These are phyloP conservation scores for Pisolithus sp. DNA, from an alignment of 768 basidiomycete species.

Conservation along the genomic window DNA sequence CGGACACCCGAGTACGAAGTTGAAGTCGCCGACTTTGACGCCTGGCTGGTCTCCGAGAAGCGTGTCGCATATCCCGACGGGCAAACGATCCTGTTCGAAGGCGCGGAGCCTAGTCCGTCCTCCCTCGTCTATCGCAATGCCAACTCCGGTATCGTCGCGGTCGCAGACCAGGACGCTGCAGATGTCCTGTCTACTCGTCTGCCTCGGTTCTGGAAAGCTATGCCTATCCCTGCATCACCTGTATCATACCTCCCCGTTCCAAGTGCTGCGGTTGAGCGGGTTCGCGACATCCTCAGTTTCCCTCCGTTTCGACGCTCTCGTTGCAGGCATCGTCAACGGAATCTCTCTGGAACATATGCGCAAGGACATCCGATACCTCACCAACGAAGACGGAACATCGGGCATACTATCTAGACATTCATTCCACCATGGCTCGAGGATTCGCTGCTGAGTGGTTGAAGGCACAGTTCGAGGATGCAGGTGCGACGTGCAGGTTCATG, in stretches of 20 bases:
- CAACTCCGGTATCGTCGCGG: constrained; percentile 44
- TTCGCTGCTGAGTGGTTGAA: constrained; percentile 67
- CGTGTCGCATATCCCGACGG: constrained; percentile 8
- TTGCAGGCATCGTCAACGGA: constrained; percentile 63
- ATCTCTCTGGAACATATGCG: constrained; percentile 62
- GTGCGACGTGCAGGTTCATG: constrained; percentile 65
- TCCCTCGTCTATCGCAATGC: constrained; percentile 39
- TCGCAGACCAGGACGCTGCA: constrained; percentile 34
- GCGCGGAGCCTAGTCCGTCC: constrained; percentile 8
- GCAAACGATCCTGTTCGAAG: constrained; percentile 16
- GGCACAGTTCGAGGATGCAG: constrained; percentile 61
- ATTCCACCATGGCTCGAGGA: constrained; percentile 58
- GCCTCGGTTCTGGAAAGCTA: constrained; percentile 71
- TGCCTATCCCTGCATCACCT: constrained; percentile 49
- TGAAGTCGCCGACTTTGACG: constrained; percentile 35
- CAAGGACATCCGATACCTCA: constrained; percentile 73
- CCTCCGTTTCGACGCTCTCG: constrained; percentile 61
- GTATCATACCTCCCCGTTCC: constrained; percentile 52
- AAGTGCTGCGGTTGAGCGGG: constrained; percentile 42
- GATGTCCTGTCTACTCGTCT: constrained; percentile 51
- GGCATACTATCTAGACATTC: constrained; percentile 78
- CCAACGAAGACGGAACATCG: constrained; percentile 73
- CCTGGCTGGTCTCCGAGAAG: constrained; percentile 19
- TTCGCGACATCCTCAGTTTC: constrained; percentile 50
- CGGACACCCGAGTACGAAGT: constrained; percentile 25